Evolutionary conservation across 108 stramenopile genomes (phyloP).

Genomic region (Fragilariopsis cylindrus): DNA sequence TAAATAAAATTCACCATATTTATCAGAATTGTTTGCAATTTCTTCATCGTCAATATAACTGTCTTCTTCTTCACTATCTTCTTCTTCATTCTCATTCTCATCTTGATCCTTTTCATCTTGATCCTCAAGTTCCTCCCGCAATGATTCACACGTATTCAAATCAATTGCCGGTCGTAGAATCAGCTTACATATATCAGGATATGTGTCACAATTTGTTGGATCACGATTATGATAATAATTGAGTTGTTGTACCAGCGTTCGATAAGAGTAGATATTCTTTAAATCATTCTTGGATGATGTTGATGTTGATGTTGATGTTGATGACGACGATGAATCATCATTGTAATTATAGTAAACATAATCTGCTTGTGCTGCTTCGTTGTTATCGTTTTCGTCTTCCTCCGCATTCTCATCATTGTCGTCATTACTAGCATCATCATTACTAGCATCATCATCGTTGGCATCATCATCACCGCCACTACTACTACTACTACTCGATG

Average conservation of each 20-base stretch:
- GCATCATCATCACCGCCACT: too few species aligned
- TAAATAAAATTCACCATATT: background rate
- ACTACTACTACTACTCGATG: too few species aligned
- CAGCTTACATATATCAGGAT: background rate
- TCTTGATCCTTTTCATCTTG: background rate
- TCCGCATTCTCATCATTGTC: background rate
- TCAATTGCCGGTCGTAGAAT: background rate
- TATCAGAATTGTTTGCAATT: background rate
- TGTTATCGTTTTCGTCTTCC: background rate
- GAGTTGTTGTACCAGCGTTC: background rate
- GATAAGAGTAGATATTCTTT: background rate
- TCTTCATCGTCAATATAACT: background rate
- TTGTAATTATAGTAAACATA: background rate
- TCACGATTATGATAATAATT: constrained; percentile 5
- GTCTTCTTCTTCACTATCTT: background rate
- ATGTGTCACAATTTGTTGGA: background rate
- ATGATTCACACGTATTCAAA: background rate
- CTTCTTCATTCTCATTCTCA: background rate
- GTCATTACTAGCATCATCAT: background rate
- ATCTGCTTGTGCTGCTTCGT: background rate
- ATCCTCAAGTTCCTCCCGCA: background rate
- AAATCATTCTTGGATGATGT: background rate
- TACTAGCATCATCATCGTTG: background rate
- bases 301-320: background rate
- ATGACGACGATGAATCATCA: background rate